A percentile compares a stretch with the other conserved stretches of the same genome.
Evolutionary conservation across 2,329 filamentous ascomycete species (phyloP).

Genomic region (Leptodontidium sp.): DNA sequence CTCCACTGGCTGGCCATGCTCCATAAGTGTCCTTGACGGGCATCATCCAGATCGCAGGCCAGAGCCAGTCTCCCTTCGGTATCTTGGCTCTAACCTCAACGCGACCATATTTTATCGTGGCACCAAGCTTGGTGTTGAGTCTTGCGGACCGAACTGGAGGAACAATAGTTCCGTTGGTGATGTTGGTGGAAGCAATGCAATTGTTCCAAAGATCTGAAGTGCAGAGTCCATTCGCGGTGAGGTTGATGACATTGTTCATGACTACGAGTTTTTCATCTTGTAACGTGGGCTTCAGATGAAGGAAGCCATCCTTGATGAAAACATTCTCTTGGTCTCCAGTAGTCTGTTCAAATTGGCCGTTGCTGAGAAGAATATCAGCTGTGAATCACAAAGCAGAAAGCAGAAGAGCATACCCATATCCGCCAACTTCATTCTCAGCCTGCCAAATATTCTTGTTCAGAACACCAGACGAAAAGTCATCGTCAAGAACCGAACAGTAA

Average conservation of each 20-base stretch:
- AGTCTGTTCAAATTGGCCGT: slow-evolving; percentile 27
- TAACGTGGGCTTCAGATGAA: slow-evolving; percentile 27
- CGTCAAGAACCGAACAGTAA: slow-evolving; percentile 75
- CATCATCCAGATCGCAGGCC: slow-evolving; percentile 29
- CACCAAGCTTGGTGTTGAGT: slow-evolving; percentile 74
- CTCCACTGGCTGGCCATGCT: slow-evolving; percentile 27
- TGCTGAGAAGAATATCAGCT: slow-evolving; percentile 15
- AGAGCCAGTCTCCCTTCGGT: slow-evolving; percentile 31
- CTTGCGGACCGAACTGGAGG: slow-evolving; percentile 79
- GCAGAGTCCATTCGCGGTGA: slow-evolving; percentile 22
- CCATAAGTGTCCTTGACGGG: slow-evolving; percentile 26
- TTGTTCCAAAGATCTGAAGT: slow-evolving; percentile 25
- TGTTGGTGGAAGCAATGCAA: slow-evolving; percentile 25
- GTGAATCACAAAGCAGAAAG: no score
- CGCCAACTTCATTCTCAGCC: slow-evolving; percentile 23
- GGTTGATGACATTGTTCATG: slow-evolving; percentile 22
- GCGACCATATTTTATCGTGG: slow-evolving; percentile 42
- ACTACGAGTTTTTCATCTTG: slow-evolving; percentile 24
- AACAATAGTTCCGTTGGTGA: slow-evolving; percentile 66
- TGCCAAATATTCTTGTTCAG: slow-evolving; percentile 26
- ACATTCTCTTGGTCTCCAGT: slow-evolving; percentile 27
- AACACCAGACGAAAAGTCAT: slow-evolving; percentile 35
- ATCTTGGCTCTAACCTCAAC: slow-evolving; percentile 31
- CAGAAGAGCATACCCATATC: slow-evolving; percentile 21
- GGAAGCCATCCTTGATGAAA: slow-evolving; percentile 25